Evolutionary conservation across 495 filamentous ascomycete genomes (phyloP).

Genomic region (Penicillium pulvis): DNA sequence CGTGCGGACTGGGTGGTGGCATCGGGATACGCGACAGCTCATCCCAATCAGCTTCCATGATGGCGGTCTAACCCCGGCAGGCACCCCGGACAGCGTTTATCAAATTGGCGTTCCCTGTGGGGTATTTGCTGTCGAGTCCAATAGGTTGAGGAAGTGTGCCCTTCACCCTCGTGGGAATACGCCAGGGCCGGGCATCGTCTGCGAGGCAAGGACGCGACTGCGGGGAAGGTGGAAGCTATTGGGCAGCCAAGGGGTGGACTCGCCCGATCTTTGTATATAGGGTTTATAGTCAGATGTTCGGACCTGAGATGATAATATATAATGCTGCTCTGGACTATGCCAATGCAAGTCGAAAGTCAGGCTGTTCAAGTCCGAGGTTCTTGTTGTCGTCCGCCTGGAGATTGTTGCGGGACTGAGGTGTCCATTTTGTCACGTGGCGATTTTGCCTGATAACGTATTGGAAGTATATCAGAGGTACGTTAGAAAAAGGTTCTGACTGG

Average conservation of each 20-base stretch:
- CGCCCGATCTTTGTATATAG: background rate
- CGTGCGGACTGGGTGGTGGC: slow-evolving; percentile 64
- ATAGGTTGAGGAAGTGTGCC: slow-evolving; percentile 18
- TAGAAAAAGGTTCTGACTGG: no score
- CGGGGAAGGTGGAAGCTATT: slow-evolving; percentile 34
- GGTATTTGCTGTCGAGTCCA: background rate
- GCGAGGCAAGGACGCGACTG: slow-evolving; percentile 40
- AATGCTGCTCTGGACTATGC: background rate
- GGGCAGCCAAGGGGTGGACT: background rate
- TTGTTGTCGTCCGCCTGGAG: slow-evolving; percentile 7
- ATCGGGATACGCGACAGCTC: slow-evolving; percentile 72
- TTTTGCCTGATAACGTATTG: background rate
- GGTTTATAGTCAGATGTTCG: background rate
- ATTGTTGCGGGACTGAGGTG: slow-evolving; percentile 13
- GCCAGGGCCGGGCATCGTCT: slow-evolving; percentile 42
- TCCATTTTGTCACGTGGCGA: slow-evolving; percentile 16
- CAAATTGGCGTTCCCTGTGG: background rate
- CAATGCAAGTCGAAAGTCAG: slow-evolving; percentile 2
- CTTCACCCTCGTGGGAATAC: slow-evolving; percentile 35
- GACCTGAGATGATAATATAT: background rate
- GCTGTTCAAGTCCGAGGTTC: background rate
- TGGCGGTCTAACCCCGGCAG: slow-evolving; percentile 20
- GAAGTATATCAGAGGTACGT: no score
- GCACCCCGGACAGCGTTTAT: slow-evolving; percentile 4
- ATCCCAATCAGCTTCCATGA: slow-evolving; percentile 54